A percentile compares a stretch with the other conserved stretches of the same genome.
Evolutionary conservation across 495 filamentous ascomycete species (phyloP).

Genomic region (Neohortaea acidophila): DNA sequence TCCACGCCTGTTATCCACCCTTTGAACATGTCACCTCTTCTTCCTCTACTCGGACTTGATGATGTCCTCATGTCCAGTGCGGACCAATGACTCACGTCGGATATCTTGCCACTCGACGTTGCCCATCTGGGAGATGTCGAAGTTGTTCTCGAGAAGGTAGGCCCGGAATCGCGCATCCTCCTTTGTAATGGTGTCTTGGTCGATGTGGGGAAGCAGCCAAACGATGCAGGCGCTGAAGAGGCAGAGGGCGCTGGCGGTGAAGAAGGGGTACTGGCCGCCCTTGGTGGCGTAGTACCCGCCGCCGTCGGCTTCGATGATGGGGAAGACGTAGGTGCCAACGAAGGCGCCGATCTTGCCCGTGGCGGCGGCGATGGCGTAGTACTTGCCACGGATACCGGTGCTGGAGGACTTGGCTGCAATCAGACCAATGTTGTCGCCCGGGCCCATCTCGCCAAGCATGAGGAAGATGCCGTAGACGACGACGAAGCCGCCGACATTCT

Average conservation of each 20-base stretch:
- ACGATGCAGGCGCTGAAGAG: conserved; percentile 22
- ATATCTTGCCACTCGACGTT: background rate
- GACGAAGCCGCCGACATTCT: conserved; percentile 59
- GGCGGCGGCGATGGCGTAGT: conserved; percentile 80
- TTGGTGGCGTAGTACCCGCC: conserved; percentile 37
- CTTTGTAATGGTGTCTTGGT: conserved; percentile 27
- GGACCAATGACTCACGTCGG: too few relatives aligned
- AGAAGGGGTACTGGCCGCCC: conserved; percentile 56
- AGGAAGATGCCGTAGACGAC: conserved; percentile 72
- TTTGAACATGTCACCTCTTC: too few relatives aligned
- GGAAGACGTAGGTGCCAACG: conserved; percentile 49
- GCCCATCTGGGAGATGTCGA: conserved; percentile 17
- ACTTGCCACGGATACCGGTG: conserved; percentile 75
- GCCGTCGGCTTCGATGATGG: conserved; percentile 59
- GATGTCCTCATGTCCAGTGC: too few relatives aligned
- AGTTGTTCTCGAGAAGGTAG: conserved; percentile 17
- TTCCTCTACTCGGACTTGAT: too few relatives aligned
- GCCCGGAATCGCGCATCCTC: conserved; percentile 22
- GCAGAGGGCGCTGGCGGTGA: conserved; percentile 21
- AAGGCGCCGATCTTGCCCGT: conserved; percentile 80
- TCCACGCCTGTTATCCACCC: too few relatives aligned
- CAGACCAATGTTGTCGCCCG: conserved; percentile 83
- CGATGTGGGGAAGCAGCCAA: conserved; percentile 24
- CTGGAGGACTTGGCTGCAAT: conserved; percentile 76
- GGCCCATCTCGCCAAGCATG: conserved; percentile 68